A percentile compares a stretch with the other conserved stretches of the same genome.
These are phyloP conservation scores for Dioszegia aurantiaca DNA, from an alignment of 768 basidiomycete genomes.

Conservation along the genomic window DNA sequence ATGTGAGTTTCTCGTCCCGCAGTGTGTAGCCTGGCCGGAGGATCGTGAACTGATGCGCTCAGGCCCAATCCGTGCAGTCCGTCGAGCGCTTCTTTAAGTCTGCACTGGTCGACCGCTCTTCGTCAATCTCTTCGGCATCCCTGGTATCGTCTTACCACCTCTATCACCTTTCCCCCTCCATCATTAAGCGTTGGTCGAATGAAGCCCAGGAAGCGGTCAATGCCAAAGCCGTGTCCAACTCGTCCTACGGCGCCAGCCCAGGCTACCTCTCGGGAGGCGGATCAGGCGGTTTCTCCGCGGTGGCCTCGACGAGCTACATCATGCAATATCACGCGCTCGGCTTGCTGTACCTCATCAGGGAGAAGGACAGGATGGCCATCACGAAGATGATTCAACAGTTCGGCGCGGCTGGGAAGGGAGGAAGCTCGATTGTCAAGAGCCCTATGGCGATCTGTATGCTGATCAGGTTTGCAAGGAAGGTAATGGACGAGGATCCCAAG, in stretches of 20 bases:
- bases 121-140: slow-evolving; percentile 91
- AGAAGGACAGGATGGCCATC: slow-evolving; percentile 97
- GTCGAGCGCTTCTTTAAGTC: slow-evolving; percentile 99
- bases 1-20: slow-evolving; percentile 60
- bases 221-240: slow-evolving; percentile 69
- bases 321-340: slow-evolving; percentile 97
- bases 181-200: slow-evolving; percentile 99
- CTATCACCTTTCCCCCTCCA: slow-evolving; percentile 86
- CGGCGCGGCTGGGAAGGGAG: slow-evolving; percentile 57
- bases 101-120: slow-evolving; percentile 93
- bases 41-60: background rate
- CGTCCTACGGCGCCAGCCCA: slow-evolving; percentile 59
- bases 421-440: slow-evolving; percentile 84
- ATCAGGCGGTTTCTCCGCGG: slow-evolving; percentile 68
- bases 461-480: slow-evolving; percentile 96
- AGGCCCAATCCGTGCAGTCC: slow-evolving; percentile 65
- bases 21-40: background rate
- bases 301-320: slow-evolving; percentile 85
- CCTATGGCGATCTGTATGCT: slow-evolving; percentile 98
- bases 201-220: slow-evolving; percentile 95
- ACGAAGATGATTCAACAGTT: slow-evolving; percentile 99
- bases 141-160: slow-evolving; percentile 96
- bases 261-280: slow-evolving; percentile 52
- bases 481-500: slow-evolving; percentile 99
- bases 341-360: slow-evolving; percentile 86